Evolutionary conservation across 106 monocot genomes (phyloP).

Genomic region (Acanthochlamys bracteata): DNA sequence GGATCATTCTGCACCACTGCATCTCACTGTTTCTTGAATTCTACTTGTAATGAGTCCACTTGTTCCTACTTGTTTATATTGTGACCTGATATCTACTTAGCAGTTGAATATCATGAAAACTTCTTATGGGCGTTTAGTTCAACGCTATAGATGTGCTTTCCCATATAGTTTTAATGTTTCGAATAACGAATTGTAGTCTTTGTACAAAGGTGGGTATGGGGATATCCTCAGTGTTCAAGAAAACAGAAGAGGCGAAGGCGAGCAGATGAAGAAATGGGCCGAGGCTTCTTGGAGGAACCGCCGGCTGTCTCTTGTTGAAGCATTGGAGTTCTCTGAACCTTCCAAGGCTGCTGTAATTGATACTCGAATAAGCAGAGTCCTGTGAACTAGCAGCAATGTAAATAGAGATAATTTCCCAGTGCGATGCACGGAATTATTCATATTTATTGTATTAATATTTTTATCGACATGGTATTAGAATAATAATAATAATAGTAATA

Average conservation of each 20-base stretch:
- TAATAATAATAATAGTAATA: too few species aligned
- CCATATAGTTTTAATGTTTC: too few species aligned
- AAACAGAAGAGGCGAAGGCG: constrained; percentile 76
- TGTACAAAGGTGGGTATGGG: constrained; percentile 60
- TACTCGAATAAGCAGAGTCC: constrained; percentile 59
- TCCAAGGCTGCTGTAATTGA: constrained; percentile 48
- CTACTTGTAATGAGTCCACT: neutral
- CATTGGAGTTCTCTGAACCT: constrained; percentile 51
- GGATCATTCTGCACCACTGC: neutral
- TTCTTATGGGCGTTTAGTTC: too few species aligned
- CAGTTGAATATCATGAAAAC: too few species aligned
- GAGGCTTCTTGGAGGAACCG: constrained; percentile 58
- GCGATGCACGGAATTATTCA: too few species aligned
- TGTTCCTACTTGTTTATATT: too few species aligned
- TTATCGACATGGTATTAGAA: too few species aligned
- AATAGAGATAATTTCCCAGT: too few species aligned
- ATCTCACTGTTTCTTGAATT: neutral
- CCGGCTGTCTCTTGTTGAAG: constrained; percentile 61
- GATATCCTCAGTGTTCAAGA: constrained; percentile 65
- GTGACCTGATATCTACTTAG: too few species aligned
- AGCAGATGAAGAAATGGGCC: constrained; percentile 64
- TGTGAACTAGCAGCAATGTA: constrained; percentile 20
- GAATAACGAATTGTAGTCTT: too few species aligned
- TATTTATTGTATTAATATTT: too few species aligned
- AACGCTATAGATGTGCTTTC: too few species aligned